Percentiles rank a stretch among this genome's conserved stretches.
These are phyloP conservation scores for Scheffersomyces insectosa DNA, from an alignment of 1,139 yeast genomes.

Conservation along the genomic window DNA sequence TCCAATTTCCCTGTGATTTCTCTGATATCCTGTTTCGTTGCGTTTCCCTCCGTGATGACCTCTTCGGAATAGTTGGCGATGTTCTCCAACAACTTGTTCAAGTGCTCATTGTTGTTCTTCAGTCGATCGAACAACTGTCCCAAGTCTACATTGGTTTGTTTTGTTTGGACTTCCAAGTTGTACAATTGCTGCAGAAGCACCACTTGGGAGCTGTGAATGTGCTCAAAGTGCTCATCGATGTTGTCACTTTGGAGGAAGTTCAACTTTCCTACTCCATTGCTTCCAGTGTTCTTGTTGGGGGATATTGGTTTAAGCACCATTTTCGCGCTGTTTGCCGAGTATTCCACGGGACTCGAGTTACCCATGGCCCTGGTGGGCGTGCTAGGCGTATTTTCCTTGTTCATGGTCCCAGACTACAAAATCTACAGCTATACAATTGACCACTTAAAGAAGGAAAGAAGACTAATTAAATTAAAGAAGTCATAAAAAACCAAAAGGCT, in stretches of 20 bases:
- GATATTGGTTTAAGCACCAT: conserved; percentile 27
- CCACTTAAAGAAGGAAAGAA: not conserved
- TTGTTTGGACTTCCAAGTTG: conserved; percentile 33
- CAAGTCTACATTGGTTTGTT: conserved; percentile 37
- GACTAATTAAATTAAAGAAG: not conserved
- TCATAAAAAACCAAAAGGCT: not conserved
- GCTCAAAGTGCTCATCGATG: conserved; percentile 32
- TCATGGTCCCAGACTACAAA: not conserved
- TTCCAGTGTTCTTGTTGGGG: conserved; percentile 22
- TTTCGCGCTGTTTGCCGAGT: conserved; percentile 5
- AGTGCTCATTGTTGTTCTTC: conserved; percentile 42
- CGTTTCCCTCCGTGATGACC: conserved; percentile 39
- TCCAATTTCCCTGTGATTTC: conserved; percentile 22
- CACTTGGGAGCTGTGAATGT: conserved; percentile 27
- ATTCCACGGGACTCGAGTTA: not conserved
- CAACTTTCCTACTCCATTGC: conserved; percentile 21
- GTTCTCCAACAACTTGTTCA: conserved; percentile 34
- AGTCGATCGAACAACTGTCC: conserved; percentile 41
- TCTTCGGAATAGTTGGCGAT: conserved; percentile 36
- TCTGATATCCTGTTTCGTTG: conserved; percentile 34
- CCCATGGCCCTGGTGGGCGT: conserved; percentile 4
- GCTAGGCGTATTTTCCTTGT: conserved; percentile 8
- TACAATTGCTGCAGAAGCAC: conserved; percentile 32
- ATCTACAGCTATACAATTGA: too few species aligned
- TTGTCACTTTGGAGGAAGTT: conserved; percentile 31